phyloP scores from a whole-genome alignment of 176 grass and related monocot species.

The Oryza glaberrima region DNA sequence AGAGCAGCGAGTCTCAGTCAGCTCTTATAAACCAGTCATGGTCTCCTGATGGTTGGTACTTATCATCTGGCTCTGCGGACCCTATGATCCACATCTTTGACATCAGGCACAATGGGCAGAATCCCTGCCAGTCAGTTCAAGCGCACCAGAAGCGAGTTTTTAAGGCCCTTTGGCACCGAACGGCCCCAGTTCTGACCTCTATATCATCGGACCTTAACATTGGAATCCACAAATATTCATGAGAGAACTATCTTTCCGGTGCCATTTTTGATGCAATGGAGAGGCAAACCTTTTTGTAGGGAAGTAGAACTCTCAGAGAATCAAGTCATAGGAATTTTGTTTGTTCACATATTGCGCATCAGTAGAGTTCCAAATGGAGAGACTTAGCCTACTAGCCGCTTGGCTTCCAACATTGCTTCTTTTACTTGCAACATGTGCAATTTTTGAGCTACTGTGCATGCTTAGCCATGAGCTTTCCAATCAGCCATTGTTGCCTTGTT shows the following conservation, averaged over 20 bases:
- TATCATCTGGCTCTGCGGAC: constrained; percentile 87
- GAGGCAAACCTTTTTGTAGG: constrained; percentile 10
- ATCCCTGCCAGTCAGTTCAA: constrained; percentile 79
- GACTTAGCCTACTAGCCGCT: neutral
- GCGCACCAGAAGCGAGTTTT: constrained; percentile 95
- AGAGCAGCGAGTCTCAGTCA: constrained; percentile 89
- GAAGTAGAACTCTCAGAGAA: neutral
- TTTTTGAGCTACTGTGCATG: neutral
- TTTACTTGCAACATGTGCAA: neutral
- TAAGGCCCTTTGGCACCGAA: constrained; percentile 89
- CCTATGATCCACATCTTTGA: constrained; percentile 94
- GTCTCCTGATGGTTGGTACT: constrained; percentile 84
- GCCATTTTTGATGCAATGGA: neutral
- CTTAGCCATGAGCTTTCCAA: neutral
- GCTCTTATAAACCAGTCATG: constrained; percentile 96
- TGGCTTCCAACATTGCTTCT: neutral
- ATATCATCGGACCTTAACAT: constrained; percentile 97
- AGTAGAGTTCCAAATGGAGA: neutral
- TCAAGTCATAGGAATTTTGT: neutral
- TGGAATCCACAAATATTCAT: constrained; percentile 76
- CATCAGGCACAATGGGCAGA: constrained; percentile 65
- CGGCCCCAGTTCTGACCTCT: constrained; percentile 72
- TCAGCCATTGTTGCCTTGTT: neutral
- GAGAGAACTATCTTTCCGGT: constrained; percentile 1
- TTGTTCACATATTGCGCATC: neutral